Percentiles rank a stretch among this genome's conserved stretches.
Evolutionary conservation across 2,329 filamentous ascomycete genomes (phyloP).

Genomic region (Helminthosporium solani): DNA sequence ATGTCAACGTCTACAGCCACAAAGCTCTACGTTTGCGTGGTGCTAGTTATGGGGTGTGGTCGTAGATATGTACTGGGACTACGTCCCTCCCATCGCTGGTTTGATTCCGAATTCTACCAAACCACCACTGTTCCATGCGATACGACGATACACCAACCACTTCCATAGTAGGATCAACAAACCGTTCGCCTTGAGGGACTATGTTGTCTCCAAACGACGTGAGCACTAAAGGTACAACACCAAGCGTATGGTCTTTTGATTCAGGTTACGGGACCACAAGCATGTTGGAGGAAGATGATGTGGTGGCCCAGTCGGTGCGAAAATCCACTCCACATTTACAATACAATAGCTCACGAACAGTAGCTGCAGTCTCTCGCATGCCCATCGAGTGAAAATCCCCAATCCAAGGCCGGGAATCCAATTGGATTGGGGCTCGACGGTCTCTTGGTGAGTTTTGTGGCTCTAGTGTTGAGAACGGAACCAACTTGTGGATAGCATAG

Average conservation of each 20-base stretch:
- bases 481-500: not conserved
- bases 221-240: slow-evolving; percentile 20
- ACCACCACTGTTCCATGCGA: not conserved
- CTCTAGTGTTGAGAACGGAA: not conserved
- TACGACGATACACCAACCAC: not conserved
- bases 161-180: slow-evolving; percentile 2
- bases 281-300: slow-evolving; percentile 16
- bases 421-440: not conserved
- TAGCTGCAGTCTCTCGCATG: slow-evolving; percentile 12
- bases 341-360: slow-evolving; percentile 6
- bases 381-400: slow-evolving; percentile 1
- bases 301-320: slow-evolving; percentile 9
- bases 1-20: slow-evolving; percentile 1
- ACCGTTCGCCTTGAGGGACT: slow-evolving; percentile 2
- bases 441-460: not conserved
- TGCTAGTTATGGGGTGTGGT: slow-evolving; percentile 6
- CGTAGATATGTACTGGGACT: slow-evolving; percentile 8
- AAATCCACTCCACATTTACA: not conserved
- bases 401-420: not conserved
- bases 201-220: slow-evolving; percentile 29
- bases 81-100: slow-evolving; percentile 4
- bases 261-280: slow-evolving; percentile 35
- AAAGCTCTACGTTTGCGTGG: not conserved
- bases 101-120: not conserved
- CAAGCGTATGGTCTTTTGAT: slow-evolving; percentile 36